Evolutionary conservation across 164 flowering plant genomes (phyloP).

Genomic region (Piper betle): DNA sequence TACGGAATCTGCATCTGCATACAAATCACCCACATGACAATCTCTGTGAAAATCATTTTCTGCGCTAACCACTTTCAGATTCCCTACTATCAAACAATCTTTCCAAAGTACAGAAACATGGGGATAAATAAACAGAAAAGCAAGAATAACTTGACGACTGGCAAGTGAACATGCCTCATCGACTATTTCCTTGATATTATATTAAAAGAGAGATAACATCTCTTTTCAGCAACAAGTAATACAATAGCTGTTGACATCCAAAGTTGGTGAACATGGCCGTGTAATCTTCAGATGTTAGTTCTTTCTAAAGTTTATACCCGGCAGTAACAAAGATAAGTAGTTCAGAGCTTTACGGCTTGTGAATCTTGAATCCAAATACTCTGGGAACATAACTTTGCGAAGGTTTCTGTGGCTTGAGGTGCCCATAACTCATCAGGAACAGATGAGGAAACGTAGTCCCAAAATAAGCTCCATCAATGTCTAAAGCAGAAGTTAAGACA

Average conservation of each 20-base stretch:
- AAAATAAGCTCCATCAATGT: too few relatives aligned
- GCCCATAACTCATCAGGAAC: slow-evolving; percentile 67
- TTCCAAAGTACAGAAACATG: slow-evolving; percentile 11
- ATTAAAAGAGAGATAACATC: background rate
- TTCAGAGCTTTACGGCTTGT: slow-evolving; percentile 35
- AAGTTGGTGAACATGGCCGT: slow-evolving; percentile 1
- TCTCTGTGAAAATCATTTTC: background rate
- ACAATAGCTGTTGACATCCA: too few relatives aligned
- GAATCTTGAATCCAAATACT: slow-evolving; percentile 75
- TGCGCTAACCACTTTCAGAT: slow-evolving; percentile 5
- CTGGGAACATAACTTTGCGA: slow-evolving; percentile 68
- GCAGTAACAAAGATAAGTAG: too few relatives aligned
- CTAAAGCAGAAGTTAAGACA: slow-evolving; percentile 19
- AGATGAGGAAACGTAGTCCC: slow-evolving; percentile 79
- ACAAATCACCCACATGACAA: background rate
- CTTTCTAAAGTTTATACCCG: slow-evolving; percentile 6
- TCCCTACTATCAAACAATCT: slow-evolving; percentile 7
- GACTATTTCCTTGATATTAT: slow-evolving; percentile 6
- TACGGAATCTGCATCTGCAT: too few relatives aligned
- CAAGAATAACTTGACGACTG: slow-evolving; percentile 8
- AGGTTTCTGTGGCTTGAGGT: slow-evolving; percentile 79
- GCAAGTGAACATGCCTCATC: slow-evolving; percentile 10
- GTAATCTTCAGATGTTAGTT: slow-evolving; percentile 2
- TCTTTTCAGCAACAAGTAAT: too few relatives aligned
- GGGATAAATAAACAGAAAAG: slow-evolving; percentile 7